Base-by-base conservation (phyloP, 2,329 filamentous ascomycete genomes). In the Sporothrix schenckii region DNA sequence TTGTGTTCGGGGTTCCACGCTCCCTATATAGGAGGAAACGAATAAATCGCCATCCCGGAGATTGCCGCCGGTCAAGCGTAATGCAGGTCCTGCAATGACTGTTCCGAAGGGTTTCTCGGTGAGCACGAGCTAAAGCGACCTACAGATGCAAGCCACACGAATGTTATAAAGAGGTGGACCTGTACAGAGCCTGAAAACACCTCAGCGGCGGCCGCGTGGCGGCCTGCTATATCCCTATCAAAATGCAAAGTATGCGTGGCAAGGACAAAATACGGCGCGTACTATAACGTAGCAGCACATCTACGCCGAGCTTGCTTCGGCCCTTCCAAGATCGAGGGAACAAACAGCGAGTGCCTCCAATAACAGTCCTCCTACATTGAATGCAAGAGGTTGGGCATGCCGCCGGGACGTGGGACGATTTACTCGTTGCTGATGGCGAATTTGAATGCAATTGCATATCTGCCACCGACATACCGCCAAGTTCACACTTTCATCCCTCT, bases 261-360 rank as follows among this genome's bases (percentile, higher is more conserved):
- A 53, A 83, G 86, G 71, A 97, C 97, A 82, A 87, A 87, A 71
- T 98, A 98, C 76, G 91, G 91, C 3, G 92, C 92, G 13, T 95
- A 97, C 81, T 97, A 98, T 81, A 97, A 98, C 76, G 94, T 93
- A 0, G 94, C 93, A 0, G 94, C 94, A 0, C 94, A 98, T 78
- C 85, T 98, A 7, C 88, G 94, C 65, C 89, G 94, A 63, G 91
- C 91, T 0, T 94, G 98, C 78, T 98, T 97, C 84, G 92, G 91
- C 19, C 84, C 86, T 83, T 74, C 87, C 77, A 82, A 85, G 10
- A 85, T 85, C 11, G 86, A 85, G 14, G 88, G 84, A 66, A 83
- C 82, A 2, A 85, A 85, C 44, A 84, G 84, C 16, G 82, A 86
- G 73, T 86, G 84, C 86, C 86, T 4, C 76, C 83, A 5, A 88